Evolutionary conservation across 2,329 filamentous ascomycete species (phyloP), one percentile per base, ranked within the genome.

Genomic region (Diaporthe capsici): DNA sequence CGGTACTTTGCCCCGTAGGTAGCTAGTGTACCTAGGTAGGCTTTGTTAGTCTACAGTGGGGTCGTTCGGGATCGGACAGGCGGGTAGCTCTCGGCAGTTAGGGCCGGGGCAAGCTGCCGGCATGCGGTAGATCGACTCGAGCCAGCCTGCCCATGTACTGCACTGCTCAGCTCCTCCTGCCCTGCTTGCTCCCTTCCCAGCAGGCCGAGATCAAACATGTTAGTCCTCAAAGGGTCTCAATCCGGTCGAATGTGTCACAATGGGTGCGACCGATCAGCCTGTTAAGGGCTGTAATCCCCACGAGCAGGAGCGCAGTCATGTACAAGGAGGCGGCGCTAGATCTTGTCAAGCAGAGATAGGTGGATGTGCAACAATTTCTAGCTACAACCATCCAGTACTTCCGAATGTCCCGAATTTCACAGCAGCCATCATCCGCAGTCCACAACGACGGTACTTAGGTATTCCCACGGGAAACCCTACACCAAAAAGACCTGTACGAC

Each of bases 31-130:
- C 2, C 28, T 28, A 28, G 28, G 28, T 28, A n/a, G 31, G 55
- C 28, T 15, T 25, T 12, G 17, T 22, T 51, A 9, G 47, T 9
- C 47, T 51, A 51, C 34, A 28, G 37, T 63, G n/a, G 58, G 58
- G 37, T 4, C 7, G 5, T 8, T 47, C 13, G 10, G 22, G 42
- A 44, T 47, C n/a, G 60, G 60, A 44, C 15, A 6, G 60, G 25
- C 61, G 42, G 42, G 61, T 65, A 17, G 61, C 61, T 15, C 42
- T 65, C 61, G 42, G 61, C 61, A 65, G 42, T 65, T 65, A 9
- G 42, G 28, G 61, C 61, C 61, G 61, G 42, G 3, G 42, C 42
- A 5, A 49, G 61, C 39, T 65, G 9, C 61, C 61, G 60, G 60
- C 37, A 44, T 44, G 25, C 20, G n/a, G 55, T 12, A 34, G 7